Percentiles rank a stretch among this genome's conserved stretches.
These are phyloP conservation scores for Metarhizium anisopliae DNA, from an alignment of 2,329 filamentous ascomycete genomes.

Conservation along the genomic window DNA sequence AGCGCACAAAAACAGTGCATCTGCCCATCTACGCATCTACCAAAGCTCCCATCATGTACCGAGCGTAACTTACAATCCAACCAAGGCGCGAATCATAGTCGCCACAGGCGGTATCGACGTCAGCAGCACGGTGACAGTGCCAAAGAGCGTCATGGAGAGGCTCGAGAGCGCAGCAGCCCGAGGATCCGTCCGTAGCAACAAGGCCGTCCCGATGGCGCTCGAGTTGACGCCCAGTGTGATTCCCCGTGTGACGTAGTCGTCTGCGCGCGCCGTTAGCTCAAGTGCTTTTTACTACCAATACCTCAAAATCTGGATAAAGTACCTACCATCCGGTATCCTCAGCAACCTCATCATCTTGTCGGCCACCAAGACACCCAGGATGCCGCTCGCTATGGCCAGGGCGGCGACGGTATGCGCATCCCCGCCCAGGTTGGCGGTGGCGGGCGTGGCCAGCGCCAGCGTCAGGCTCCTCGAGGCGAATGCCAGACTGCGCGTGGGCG, in stretches of 20 bases:
- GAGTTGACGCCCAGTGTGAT: slow-evolving; percentile 53
- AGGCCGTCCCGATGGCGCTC: slow-evolving; percentile 48
- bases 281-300: too few species aligned
- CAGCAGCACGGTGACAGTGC: too few species aligned
- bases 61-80: too few species aligned
- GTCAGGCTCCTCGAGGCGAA: too few species aligned
- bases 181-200: slow-evolving; percentile 46
- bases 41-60: too few species aligned
- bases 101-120: too few species aligned
- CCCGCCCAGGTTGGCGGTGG: slow-evolving; percentile 26
- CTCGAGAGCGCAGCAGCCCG: slow-evolving; percentile 50
- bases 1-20: too few species aligned
- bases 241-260: slow-evolving; percentile 55
- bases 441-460: too few species aligned
- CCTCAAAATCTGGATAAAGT: too few species aligned
- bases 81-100: too few species aligned
- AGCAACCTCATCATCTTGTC: slow-evolving; percentile 36
- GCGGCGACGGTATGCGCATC: slow-evolving; percentile 47
- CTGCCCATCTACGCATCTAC: too few species aligned
- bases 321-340: slow-evolving; percentile 27
- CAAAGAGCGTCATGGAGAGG: slow-evolving; percentile 17
- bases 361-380: slow-evolving; percentile 48
- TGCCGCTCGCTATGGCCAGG: slow-evolving; percentile 50
- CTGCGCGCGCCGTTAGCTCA: slow-evolving; percentile 25
- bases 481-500: too few species aligned